Evolutionary conservation across 352 stramenopile genomes (phyloP).

Genomic region (Blastocystis sp.): DNA sequence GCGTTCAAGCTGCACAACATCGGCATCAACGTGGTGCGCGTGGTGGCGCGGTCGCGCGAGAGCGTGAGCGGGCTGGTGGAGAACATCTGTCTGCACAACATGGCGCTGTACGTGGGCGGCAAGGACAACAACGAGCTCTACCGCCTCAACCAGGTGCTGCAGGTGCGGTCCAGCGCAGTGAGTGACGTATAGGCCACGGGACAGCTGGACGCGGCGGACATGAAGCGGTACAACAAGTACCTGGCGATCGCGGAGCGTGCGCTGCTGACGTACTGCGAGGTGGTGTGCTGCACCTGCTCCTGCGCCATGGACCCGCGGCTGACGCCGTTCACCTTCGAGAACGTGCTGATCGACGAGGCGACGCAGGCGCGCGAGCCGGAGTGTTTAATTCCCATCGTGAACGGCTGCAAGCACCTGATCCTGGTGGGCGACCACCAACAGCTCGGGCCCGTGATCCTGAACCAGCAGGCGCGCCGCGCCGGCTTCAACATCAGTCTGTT

Average conservation of each 20-base stretch:
- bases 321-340: conserved; percentile 93
- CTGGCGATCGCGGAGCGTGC: conserved; percentile 85
- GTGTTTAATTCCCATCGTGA: conserved; percentile 95
- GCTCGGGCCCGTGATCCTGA: conserved; percentile 94
- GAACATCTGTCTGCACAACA: conserved; percentile 93
- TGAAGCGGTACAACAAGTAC: conserved; percentile 73
- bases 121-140: background rate
- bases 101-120: conserved; percentile 77
- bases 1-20: conserved; percentile 96
- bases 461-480: conserved; percentile 93
- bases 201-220: conserved; percentile 65
- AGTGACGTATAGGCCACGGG: conserved; percentile 32
- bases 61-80: conserved; percentile 85
- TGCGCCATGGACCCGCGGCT: conserved; percentile 92
- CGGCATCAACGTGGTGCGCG: conserved; percentile 91
- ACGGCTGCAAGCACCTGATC: conserved; percentile 95
- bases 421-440: conserved; percentile 98
- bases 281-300: conserved; percentile 98
- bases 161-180: background rate
- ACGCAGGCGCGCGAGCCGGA: conserved; percentile 98
- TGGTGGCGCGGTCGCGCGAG: conserved; percentile 95
- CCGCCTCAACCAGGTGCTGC: background rate
- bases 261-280: conserved; percentile 93
- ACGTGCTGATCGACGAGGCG: conserved; percentile 98
- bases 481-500: conserved; percentile 95